A percentile compares a stretch with the other conserved stretches of the same genome.
phyloP scores from a whole-genome alignment of 2,329 filamentous ascomycete genomes.

The Ophiocordyceps polyrhachis-furcata region DNA sequence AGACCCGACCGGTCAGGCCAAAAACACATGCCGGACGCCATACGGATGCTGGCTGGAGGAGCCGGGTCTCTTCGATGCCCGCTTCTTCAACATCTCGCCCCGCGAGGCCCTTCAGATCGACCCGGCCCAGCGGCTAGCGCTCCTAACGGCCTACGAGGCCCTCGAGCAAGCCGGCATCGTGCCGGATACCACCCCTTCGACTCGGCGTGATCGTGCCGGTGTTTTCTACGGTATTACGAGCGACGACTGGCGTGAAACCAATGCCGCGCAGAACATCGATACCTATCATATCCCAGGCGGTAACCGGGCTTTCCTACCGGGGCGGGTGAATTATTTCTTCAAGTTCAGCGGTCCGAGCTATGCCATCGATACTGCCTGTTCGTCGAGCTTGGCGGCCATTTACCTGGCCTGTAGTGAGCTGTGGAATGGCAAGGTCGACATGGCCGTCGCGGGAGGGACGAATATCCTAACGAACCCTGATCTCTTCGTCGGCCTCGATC shows the following conservation, averaged over 20 bases:
- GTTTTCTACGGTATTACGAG: conserved; percentile 60
- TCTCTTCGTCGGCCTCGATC: conserved; percentile 57
- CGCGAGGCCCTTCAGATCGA: conserved; percentile 1
- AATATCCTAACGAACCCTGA: conserved; percentile 49
- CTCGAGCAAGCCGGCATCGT: conserved; percentile 14
- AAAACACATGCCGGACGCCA: too few relatives aligned
- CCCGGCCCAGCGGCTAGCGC: conserved; percentile 1
- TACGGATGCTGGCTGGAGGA: too few relatives aligned
- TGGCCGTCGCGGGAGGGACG: conserved; percentile 59
- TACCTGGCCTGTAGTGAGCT: too few relatives aligned
- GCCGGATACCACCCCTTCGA: conserved; percentile 47
- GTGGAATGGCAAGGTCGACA: too few relatives aligned
- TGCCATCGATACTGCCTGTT: conserved; percentile 65
- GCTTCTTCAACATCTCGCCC: conserved; percentile 54
- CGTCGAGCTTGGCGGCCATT: conserved; percentile 55
- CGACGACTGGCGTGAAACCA: conserved; percentile 62
- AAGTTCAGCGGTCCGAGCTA: conserved; percentile 57
- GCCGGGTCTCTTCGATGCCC: conserved; percentile 54
- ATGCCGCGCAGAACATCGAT: conserved; percentile 52
- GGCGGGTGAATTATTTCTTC: conserved; percentile 47
- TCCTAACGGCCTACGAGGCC: conserved; percentile 1
- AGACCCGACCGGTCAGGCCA: too few relatives aligned
- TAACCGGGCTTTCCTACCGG: conserved; percentile 14
- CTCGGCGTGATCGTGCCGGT: conserved; percentile 40
- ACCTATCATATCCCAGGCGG: conserved; percentile 28